Evolutionary conservation across 371 early-diverging fungal species (phyloP).

Genomic region (Amoeboaphelidium protococcarum): DNA sequence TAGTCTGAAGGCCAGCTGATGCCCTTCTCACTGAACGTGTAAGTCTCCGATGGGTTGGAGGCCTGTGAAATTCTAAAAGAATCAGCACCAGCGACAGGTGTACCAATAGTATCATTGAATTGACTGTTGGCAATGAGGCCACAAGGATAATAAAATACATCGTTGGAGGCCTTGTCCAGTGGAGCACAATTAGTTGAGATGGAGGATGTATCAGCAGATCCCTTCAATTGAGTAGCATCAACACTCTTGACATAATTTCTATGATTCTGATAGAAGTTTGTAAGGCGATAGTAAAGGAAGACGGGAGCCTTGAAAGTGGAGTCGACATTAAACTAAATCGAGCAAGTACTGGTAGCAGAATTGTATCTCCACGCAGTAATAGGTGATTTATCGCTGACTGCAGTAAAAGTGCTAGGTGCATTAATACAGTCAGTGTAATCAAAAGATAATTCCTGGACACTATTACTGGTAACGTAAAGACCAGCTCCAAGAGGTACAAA

Average conservation of each 20-base stretch:
- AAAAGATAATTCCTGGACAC: slow-evolving; percentile 47
- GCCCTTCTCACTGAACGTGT: slow-evolving; percentile 23
- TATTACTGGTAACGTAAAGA: slow-evolving; percentile 26
- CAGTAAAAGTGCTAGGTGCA: slow-evolving; percentile 3
- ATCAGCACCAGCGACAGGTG: background rate
- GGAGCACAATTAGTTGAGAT: slow-evolving; percentile 4
- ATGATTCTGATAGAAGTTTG: slow-evolving; percentile 95
- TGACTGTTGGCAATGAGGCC: slow-evolving; percentile 93
- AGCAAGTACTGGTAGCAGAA: slow-evolving; percentile 20
- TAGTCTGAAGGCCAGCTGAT: slow-evolving; percentile 78
- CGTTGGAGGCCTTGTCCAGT: slow-evolving; percentile 1
- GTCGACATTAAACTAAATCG: slow-evolving; percentile 35
- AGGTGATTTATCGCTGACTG: background rate
- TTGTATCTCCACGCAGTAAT: slow-evolving; percentile 15
- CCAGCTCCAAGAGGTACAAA: slow-evolving; percentile 76
- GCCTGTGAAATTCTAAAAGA: background rate
- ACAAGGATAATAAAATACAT: slow-evolving; percentile 66
- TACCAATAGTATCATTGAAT: slow-evolving; percentile 35
- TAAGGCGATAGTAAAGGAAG: slow-evolving; percentile 75
- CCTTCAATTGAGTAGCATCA: slow-evolving; percentile 53
- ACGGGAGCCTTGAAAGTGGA: slow-evolving; percentile 24
- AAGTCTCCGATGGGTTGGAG: slow-evolving; percentile 7
- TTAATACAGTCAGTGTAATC: slow-evolving; percentile 63
- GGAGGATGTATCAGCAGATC: slow-evolving; percentile 14
- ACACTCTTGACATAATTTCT: slow-evolving; percentile 78